phyloP scores from a whole-genome alignment of 768 basidiomycete species.

The Boletus sp. region DNA sequence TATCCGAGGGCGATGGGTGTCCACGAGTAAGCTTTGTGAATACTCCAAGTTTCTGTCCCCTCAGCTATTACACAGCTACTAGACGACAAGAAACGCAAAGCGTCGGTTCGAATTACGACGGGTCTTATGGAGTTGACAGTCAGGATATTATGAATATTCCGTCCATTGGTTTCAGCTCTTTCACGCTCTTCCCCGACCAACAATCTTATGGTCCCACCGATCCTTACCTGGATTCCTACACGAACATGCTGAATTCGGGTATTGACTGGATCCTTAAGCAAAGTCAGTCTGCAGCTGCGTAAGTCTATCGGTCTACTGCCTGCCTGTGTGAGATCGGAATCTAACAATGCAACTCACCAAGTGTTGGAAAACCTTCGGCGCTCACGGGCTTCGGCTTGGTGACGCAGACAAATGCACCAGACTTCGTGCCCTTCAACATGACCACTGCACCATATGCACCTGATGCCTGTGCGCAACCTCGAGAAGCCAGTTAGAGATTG shows the following conservation, averaged over 20 bases:
- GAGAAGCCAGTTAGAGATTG: neutral
- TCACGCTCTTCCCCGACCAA: slow-evolving; percentile 71
- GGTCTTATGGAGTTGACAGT: slow-evolving; percentile 62
- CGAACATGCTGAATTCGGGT: slow-evolving; percentile 50
- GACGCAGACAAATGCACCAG: slow-evolving; percentile 47
- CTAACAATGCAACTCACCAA: slow-evolving; percentile 22
- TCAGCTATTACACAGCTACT: slow-evolving; percentile 35
- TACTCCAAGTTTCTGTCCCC: neutral
- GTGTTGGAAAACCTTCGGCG: slow-evolving; percentile 52
- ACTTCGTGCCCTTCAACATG: slow-evolving; percentile 62
- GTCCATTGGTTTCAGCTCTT: slow-evolving; percentile 53
- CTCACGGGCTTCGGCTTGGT: slow-evolving; percentile 63
- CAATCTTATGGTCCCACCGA: slow-evolving; percentile 48
- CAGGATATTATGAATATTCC: slow-evolving; percentile 60
- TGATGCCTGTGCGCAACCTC: slow-evolving; percentile 25
- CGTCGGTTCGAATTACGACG: slow-evolving; percentile 54
- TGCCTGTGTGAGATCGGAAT: neutral
- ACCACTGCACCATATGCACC: slow-evolving; percentile 41
- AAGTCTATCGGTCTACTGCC: slow-evolving; percentile 22
- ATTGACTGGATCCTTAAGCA: slow-evolving; percentile 55
- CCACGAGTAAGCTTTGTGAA: slow-evolving; percentile 41
- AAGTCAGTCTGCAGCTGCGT: slow-evolving; percentile 43
- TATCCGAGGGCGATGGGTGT: slow-evolving; percentile 58
- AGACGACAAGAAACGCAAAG: slow-evolving; percentile 43
- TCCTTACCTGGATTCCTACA: slow-evolving; percentile 47